Evolutionary conservation across 345 rosid species (phyloP).

Genomic region (Moricandia moricandioides): DNA sequence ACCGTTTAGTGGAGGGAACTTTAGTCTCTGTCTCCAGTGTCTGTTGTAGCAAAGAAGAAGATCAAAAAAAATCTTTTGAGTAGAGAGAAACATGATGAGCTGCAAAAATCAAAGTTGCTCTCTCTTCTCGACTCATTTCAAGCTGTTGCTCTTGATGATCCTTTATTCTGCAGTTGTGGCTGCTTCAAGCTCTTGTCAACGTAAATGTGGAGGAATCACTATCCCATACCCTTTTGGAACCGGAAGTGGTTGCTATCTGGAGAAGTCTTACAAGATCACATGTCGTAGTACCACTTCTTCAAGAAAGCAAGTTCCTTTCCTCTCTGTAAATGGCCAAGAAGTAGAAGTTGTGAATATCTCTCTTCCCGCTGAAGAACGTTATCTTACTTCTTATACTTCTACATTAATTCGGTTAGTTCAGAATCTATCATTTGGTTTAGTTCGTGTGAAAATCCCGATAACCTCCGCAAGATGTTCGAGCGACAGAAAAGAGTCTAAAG

Average conservation of each 20-base stretch:
- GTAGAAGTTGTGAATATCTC: background rate
- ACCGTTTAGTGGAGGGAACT: too few species aligned
- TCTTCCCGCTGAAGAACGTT: background rate
- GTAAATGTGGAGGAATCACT: conserved; percentile 32
- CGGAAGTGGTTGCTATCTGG: background rate
- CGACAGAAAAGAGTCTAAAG: background rate
- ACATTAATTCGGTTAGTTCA: too few species aligned
- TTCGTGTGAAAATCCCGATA: too few species aligned
- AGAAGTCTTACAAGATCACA: background rate
- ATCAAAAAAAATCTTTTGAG: background rate
- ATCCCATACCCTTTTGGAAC: conserved; percentile 32
- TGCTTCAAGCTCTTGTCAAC: conserved; percentile 23
- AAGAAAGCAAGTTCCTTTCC: background rate
- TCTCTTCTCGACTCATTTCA: background rate
- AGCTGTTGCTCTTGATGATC: background rate
- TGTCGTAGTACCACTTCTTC: background rate
- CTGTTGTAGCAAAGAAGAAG: too few species aligned
- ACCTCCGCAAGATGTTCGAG: background rate
- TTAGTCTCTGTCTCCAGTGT: too few species aligned
- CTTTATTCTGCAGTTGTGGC: background rate
- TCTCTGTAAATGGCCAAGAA: background rate
- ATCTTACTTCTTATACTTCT: too few species aligned
- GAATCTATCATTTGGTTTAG: too few species aligned
- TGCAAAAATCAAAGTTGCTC: background rate
- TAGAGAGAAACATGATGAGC: conserved; percentile 22